A percentile compares a stretch with the other conserved stretches of the same genome.
These are phyloP conservation scores for Neofusicoccum laricinum DNA, from an alignment of 2,329 filamentous ascomycete species.

Conservation along the genomic window DNA sequence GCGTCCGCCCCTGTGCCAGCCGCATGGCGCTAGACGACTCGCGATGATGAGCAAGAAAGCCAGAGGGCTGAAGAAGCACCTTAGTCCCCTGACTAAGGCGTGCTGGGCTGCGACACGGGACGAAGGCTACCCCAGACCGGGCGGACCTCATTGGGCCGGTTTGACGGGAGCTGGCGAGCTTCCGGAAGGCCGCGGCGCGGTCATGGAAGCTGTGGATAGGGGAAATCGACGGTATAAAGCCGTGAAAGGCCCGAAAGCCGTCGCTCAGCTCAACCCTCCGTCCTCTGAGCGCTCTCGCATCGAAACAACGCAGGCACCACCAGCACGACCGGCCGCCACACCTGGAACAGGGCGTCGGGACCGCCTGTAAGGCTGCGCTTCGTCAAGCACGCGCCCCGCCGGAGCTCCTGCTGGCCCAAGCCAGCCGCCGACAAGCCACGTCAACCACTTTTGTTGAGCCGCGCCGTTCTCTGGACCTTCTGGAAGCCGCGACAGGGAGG, in stretches of 20 bases:
- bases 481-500: slow-evolving; percentile 2
- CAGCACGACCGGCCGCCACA: background rate
- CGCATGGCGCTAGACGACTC: background rate
- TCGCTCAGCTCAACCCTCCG: background rate
- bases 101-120: background rate
- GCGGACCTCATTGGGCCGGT: background rate
- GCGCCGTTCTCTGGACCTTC: slow-evolving; percentile 4
- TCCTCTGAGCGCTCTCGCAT: background rate
- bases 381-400: background rate
- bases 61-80: background rate
- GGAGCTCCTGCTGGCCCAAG: background rate
- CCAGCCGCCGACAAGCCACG: slow-evolving; percentile 7
- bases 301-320: background rate
- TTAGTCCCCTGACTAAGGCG: slow-evolving; percentile 7
- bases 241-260: slow-evolving; percentile 5
- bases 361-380: slow-evolving; percentile 11
- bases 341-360: slow-evolving; percentile 7
- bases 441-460: slow-evolving; percentile 6
- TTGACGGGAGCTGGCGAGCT: background rate
- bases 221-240: slow-evolving; percentile 12
- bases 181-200: background rate
- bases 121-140: slow-evolving; percentile 6
- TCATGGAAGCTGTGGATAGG: slow-evolving; percentile 2
- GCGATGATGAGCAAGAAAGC: background rate
- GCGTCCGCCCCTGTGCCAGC: background rate